Base-by-base conservation (phyloP, 2,329 filamentous ascomycete species). In the Talaromyces sp. region DNA sequence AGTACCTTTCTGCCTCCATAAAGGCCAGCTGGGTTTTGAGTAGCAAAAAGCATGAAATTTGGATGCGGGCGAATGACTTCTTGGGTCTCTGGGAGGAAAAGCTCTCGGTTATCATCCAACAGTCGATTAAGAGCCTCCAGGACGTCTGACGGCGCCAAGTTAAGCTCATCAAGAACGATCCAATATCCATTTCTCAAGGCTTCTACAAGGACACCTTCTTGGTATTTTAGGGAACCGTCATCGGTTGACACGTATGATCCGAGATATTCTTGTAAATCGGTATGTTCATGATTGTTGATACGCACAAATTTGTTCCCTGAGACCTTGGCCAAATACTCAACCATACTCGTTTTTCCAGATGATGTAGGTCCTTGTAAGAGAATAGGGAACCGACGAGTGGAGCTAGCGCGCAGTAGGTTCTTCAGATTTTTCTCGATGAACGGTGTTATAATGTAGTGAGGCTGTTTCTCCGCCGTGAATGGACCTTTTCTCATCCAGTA, bases 281-380 rank as follows among this genome's bases (percentile, higher is more conserved):
- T 99, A 71, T 99, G 95, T 72, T 99, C 96, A 75, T 99, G 95
- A 68, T 99, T 99, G 78, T 99, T 99, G 81, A 99, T 99, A 63
- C 95, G 87, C 51, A 99, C 92, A 71, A 98, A 99, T 71, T 91
- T 95, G 73, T 99, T 96, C 3, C 96, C 95, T 32, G 92, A 98
- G 60, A 91, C 89, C 70, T 96, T 95, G n/a, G 96, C 93, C 42
- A 99, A 83, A 72, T 96, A 97, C 75, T 98, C 93, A 49, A 99
- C 96, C 95, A 99, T 99, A 75, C 93, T 98, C 0, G 95, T 99
- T 77, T 99, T 99, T 65, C 95, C 95, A 13, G 93, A 91, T 5
- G 96, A 99, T 0, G 95, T 99, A 13, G 96, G 95, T 3, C 95
- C 95, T 75, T 99, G 95, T 22, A 99, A 90, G 10, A 99, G 82